Percentiles rank a stretch among this genome's conserved stretches.
These are phyloP conservation scores for Tricholoma furcatifolium DNA, from an alignment of 768 basidiomycete species.

Conservation along the genomic window DNA sequence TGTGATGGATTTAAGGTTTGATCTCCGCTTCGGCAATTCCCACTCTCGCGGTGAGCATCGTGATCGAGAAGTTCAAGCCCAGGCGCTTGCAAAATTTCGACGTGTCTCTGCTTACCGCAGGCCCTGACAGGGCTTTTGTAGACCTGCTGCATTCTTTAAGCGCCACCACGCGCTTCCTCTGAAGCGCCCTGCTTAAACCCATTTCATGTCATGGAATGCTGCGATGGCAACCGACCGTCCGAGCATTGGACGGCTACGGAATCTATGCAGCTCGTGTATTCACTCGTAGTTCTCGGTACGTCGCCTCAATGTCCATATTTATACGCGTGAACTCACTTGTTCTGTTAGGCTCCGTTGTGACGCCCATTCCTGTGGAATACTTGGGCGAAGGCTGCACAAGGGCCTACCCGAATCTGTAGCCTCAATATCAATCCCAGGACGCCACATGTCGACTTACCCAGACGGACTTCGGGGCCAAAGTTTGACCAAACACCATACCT, in stretches of 20 bases:
- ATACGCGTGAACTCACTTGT: background rate
- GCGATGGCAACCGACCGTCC: conserved; percentile 66
- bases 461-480: background rate
- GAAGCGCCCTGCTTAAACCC: conserved; percentile 17
- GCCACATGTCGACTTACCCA: background rate
- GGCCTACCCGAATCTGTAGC: too few relatives aligned
- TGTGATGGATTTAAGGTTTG: conserved; percentile 30
- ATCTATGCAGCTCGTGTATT: conserved; percentile 13
- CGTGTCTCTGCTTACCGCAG: background rate
- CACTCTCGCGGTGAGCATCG: conserved; percentile 11
- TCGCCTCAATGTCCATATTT: background rate
- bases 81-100: conserved; percentile 6
- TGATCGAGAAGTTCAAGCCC: background rate
- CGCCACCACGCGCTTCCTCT: conserved; percentile 19
- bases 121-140: background rate
- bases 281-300: conserved; percentile 2
- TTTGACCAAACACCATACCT: background rate
- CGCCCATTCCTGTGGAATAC: too few relatives aligned
- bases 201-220: conserved; percentile 74
- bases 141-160: background rate
- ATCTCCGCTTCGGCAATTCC: conserved; percentile 22
- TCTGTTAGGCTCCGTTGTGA: background rate
- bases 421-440: too few relatives aligned
- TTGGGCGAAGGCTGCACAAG: too few relatives aligned
- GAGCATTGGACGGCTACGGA: conserved; percentile 36